Conservation (phyloP, 2,329 filamentous ascomycete genomes). For the Ascochyta fabae region DNA sequence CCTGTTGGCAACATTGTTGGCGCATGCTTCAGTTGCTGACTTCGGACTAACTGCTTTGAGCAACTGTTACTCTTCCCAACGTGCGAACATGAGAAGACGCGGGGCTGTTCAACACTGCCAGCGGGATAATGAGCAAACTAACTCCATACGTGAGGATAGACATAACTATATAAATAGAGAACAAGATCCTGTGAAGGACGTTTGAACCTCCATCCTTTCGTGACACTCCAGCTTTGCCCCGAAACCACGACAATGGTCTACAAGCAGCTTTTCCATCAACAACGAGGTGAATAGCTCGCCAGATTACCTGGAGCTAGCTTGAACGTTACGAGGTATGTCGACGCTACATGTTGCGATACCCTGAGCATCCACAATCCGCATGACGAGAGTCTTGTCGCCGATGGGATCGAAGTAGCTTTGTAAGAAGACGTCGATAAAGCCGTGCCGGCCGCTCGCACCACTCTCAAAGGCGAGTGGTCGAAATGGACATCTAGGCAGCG, state of each 20-base stretch:
- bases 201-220: too few relatives aligned
- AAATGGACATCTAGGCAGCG: constrained; percentile 30
- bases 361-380: constrained; percentile 35
- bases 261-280: constrained; percentile 35
- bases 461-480: constrained; percentile 32
- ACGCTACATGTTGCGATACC: constrained; percentile 29
- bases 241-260: constrained; percentile 16
- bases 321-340: constrained; percentile 24
- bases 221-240: neutral
- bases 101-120: neutral
- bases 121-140: neutral
- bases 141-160: neutral
- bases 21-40: neutral
- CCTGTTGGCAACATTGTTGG: constrained; percentile 6
- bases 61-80: neutral
- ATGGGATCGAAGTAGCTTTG: constrained; percentile 31
- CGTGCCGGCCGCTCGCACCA: constrained; percentile 32
- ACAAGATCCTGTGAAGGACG: neutral
- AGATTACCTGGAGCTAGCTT: neutral
- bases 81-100: neutral
- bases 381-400: constrained; percentile 31
- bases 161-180: neutral
- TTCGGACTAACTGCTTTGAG: neutral
- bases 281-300: constrained; percentile 29
- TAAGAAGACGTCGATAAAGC: constrained; percentile 35